Conservation (phyloP, 1,139 yeast species). For the Debaryomyces nepalensis region DNA sequence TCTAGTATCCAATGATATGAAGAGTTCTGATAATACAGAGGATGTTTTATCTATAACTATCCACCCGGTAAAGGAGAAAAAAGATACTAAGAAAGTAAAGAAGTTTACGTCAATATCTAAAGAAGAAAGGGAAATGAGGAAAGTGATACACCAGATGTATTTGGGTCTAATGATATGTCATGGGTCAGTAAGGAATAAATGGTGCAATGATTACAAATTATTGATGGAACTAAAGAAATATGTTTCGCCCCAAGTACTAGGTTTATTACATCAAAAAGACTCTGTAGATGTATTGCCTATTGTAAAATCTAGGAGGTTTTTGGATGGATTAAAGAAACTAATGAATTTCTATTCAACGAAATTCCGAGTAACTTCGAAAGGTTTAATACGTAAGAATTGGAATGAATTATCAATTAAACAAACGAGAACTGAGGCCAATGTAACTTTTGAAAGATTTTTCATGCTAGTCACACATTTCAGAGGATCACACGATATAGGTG, state of each 20-base stretch:
- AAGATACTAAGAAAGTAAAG: constrained; percentile 22
- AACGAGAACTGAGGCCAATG: constrained; percentile 26
- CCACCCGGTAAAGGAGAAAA: constrained; percentile 13
- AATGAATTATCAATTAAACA: constrained; percentile 45
- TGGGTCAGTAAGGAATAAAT: constrained; percentile 68
- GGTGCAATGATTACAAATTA: constrained; percentile 65
- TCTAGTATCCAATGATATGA: constrained; percentile 35
- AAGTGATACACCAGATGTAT: constrained; percentile 61
- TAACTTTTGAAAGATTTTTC: constrained; percentile 44
- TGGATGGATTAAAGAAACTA: constrained; percentile 73
- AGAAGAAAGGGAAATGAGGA: constrained; percentile 59
- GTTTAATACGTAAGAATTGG: constrained; percentile 61
- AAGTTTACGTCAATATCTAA: constrained; percentile 45
- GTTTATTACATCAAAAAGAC: constrained; percentile 51
- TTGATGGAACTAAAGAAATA: constrained; percentile 41
- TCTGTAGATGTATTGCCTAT: constrained; percentile 33
- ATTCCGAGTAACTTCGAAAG: constrained; percentile 57
- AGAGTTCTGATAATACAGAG: constrained; percentile 12
- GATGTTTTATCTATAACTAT: constrained; percentile 26
- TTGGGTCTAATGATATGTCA: constrained; percentile 64
- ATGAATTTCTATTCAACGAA: constrained; percentile 64
- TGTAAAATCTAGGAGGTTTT: constrained; percentile 66
- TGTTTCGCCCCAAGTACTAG: constrained; percentile 51
- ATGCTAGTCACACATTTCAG: constrained; percentile 45
- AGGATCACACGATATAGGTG: constrained; percentile 82